These are phyloP conservation scores for Dothideomycetidae sp. DNA, from an alignment of 2,329 filamentous ascomycete genomes.

Conservation along the genomic window DNA sequence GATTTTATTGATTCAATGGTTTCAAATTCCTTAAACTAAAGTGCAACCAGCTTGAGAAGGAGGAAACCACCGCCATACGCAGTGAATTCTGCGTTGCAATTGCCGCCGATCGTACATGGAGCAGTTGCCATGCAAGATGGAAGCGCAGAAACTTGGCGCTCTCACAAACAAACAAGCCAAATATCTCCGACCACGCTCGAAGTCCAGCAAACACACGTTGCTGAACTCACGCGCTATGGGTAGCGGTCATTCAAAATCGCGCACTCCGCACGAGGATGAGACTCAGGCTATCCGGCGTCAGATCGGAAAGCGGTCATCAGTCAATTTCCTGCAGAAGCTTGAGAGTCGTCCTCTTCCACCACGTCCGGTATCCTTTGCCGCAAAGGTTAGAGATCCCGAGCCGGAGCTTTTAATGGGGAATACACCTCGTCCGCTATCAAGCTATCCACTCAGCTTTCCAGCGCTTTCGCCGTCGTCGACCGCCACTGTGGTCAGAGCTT, in stretches of 20 bases:
- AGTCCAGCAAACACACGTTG: no score
- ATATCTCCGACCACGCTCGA: no score
- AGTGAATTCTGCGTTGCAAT: no score
- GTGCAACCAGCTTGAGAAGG: no score
- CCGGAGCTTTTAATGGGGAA: not conserved
- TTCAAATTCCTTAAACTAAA: no score
- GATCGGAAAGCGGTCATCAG: conserved; percentile 8
- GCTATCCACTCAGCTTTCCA: conserved; percentile 3
- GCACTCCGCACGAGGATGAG: conserved; percentile 1
- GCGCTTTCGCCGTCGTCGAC: conserved; percentile 5
- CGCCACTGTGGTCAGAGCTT: conserved; percentile 1
- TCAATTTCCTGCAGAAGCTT: conserved; percentile 9
- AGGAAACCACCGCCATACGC: no score
- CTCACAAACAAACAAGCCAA: no score
- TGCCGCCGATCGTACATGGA: not conserved
- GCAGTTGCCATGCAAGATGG: not conserved
- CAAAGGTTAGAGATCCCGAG: not conserved
- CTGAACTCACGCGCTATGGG: not conserved
- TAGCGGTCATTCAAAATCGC: conserved; percentile 2
- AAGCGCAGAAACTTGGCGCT: conserved; percentile 3
- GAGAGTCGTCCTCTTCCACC: not conserved
- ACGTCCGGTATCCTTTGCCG: conserved; percentile 2
- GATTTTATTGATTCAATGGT: no score
- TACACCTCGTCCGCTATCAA: conserved; percentile 3
- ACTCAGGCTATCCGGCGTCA: conserved; percentile 1